These are phyloP conservation scores for Leishmania amazonensis DNA, from an alignment of 208 protist genomes.

Conservation along the genomic window DNA sequence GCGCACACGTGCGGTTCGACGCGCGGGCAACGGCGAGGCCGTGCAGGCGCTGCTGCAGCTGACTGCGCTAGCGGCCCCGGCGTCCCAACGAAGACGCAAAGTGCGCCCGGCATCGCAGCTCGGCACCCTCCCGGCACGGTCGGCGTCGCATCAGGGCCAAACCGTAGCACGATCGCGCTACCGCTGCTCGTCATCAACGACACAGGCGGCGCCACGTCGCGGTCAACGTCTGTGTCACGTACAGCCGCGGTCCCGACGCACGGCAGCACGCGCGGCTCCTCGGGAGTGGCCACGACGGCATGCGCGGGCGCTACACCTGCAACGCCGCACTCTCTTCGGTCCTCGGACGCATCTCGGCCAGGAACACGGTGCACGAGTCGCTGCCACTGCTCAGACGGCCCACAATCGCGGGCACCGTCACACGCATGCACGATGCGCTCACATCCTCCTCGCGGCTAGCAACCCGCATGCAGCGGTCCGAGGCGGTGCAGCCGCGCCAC, in stretches of 20 bases:
- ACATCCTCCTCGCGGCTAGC: background rate
- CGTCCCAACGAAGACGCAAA: slow-evolving; percentile 18
- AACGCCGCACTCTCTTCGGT: background rate
- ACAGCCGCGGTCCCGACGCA: slow-evolving; percentile 20
- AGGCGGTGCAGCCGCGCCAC: background rate
- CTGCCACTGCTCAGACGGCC: background rate
- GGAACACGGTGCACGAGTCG: background rate
- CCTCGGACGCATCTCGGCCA: slow-evolving; percentile 1
- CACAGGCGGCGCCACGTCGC: slow-evolving; percentile 2
- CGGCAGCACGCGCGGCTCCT: background rate
- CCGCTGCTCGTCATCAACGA: slow-evolving; percentile 1
- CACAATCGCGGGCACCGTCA: background rate
- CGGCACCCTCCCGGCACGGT: background rate
- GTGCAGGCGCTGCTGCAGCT: slow-evolving; percentile 22
- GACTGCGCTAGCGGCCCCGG: slow-evolving; percentile 27
- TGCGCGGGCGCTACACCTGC: background rate
- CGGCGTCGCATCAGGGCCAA: background rate
- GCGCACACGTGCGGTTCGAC: slow-evolving; percentile 14
- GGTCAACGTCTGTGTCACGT: slow-evolving; percentile 13
- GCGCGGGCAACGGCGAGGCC: background rate
- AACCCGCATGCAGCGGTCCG: background rate
- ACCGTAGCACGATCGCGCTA: background rate
- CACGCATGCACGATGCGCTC: slow-evolving; percentile 5
- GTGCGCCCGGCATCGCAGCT: slow-evolving; percentile 13
- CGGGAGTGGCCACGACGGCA: slow-evolving; percentile 13